Conservation (phyloP, 192 early-diverging fungal species). For the Backusella mclennaniae region DNA sequence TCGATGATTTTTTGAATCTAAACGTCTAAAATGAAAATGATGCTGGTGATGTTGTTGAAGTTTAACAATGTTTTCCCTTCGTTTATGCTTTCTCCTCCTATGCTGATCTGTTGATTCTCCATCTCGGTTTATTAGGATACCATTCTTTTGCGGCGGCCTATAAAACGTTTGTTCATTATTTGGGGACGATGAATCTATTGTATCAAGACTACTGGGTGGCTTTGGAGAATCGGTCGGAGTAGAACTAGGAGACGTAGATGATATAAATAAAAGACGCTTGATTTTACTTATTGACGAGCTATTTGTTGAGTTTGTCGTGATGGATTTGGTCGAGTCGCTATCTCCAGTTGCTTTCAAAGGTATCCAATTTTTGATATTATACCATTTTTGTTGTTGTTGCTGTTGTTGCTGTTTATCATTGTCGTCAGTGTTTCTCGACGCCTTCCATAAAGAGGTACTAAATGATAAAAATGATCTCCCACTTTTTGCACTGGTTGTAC, state of each 20-base stretch:
- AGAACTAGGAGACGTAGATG: not conserved
- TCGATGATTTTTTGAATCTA: not conserved
- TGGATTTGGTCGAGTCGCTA: not conserved
- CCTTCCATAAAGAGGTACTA: constrained; percentile 1
- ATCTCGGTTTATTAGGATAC: constrained; percentile 19
- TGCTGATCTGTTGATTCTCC: constrained; percentile 22
- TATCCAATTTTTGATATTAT: constrained; percentile 13
- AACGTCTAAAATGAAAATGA: constrained; percentile 7
- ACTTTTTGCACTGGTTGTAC: constrained; percentile 4
- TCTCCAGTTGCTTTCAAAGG: not conserved
- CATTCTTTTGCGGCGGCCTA: not conserved
- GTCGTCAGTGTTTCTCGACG: not conserved
- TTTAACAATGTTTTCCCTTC: constrained; percentile 15
- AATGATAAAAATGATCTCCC: constrained; percentile 28
- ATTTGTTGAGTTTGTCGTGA: not conserved
- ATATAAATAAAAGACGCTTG: constrained; percentile 4
- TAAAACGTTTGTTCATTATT: not conserved
- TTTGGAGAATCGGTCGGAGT: not conserved
- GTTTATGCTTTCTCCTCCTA: not conserved
- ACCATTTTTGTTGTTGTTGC: not conserved
- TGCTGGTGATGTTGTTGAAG: not conserved
- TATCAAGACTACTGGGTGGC: not conserved
- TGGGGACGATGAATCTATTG: not conserved
- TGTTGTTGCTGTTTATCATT: not conserved
- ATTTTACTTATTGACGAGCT: constrained; percentile 12